Conservation (phyloP, 2,329 filamentous ascomycete species). For the Aquanectria penicillioides region DNA sequence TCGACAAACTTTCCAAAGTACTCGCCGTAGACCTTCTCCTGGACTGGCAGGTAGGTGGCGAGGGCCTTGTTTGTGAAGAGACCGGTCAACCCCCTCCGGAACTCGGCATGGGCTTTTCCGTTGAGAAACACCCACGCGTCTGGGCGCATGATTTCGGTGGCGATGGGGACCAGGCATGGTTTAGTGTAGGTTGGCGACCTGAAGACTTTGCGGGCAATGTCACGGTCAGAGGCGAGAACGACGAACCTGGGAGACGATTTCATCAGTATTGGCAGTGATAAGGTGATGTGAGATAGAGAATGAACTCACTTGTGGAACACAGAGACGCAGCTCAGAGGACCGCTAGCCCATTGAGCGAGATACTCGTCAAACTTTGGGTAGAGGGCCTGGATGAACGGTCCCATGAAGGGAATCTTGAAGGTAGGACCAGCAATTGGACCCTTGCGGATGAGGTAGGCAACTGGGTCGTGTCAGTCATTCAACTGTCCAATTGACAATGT, state of each 20-base stretch:
- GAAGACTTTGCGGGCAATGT: conserved; percentile 84
- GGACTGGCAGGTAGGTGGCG: conserved; percentile 75
- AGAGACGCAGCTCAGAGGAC: conserved; percentile 82
- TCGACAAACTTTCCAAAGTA: conserved; percentile 77
- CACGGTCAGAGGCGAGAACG: conserved; percentile 79
- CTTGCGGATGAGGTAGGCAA: conserved; percentile 69
- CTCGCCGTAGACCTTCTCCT: conserved; percentile 76
- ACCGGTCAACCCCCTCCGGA: conserved; percentile 77
- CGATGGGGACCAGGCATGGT: conserved; percentile 81
- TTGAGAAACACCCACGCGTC: conserved; percentile 84
- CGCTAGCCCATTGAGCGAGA: conserved; percentile 80
- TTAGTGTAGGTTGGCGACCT: conserved; percentile 80
- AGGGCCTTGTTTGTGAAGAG: conserved; percentile 80
- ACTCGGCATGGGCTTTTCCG: conserved; percentile 80
- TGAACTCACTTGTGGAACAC: conserved; percentile 80
- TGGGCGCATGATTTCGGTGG: conserved; percentile 76
- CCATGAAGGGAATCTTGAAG: conserved; percentile 76
- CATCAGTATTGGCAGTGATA: neutral
- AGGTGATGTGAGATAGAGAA: neutral
- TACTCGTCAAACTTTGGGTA: conserved; percentile 79
- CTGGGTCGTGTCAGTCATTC: conserved; percentile 47
- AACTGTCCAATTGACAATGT: neutral
- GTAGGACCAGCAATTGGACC: conserved; percentile 70
- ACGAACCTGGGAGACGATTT: conserved; percentile 68
- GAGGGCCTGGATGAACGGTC: conserved; percentile 80